Evolutionary conservation across 2,329 filamentous ascomycete genomes (phyloP).

Genomic region (Ilyonectria robusta): DNA sequence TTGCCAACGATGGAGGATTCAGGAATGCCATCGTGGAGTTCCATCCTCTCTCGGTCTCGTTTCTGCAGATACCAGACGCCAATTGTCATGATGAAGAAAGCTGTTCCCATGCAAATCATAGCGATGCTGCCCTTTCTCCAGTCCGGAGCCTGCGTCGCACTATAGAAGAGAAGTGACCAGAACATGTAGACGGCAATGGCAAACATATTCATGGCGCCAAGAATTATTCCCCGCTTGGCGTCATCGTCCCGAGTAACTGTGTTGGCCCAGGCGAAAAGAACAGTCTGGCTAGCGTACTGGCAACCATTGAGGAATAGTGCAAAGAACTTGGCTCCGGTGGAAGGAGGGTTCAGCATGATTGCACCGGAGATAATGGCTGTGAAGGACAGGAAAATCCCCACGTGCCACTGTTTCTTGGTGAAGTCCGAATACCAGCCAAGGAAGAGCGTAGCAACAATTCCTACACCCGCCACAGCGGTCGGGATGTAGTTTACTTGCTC

Average conservation of each 20-base stretch:
- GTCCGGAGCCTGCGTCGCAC: conserved; percentile 19
- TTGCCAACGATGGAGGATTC: no score
- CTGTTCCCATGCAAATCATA: conserved; percentile 11
- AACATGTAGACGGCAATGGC: conserved; percentile 30
- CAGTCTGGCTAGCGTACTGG: conserved; percentile 24
- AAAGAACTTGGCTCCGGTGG: conserved; percentile 22
- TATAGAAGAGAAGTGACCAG: conserved; percentile 30
- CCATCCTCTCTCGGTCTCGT: no score
- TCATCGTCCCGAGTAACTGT: conserved; percentile 28
- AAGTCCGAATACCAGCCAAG: no score
- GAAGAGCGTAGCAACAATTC: no score
- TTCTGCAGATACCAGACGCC: no score
- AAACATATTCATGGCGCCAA: conserved; percentile 31
- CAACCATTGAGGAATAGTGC: conserved; percentile 30
- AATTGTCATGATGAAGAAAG: no score
- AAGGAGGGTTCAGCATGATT: conserved; percentile 16
- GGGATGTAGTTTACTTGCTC: no score
- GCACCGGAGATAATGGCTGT: conserved; percentile 27
- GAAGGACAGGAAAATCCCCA: no score
- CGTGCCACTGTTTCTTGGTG: no score
- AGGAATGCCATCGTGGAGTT: no score
- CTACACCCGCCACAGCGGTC: no score
- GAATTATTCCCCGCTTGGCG: conserved; percentile 31
- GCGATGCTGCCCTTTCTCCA: conserved; percentile 32
- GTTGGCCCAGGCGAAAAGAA: conserved; percentile 36